A percentile compares a stretch with the other conserved stretches of the same genome.
Evolutionary conservation across 345 rosid genomes (phyloP).

Genomic region (Lumnitzera racemosa): DNA sequence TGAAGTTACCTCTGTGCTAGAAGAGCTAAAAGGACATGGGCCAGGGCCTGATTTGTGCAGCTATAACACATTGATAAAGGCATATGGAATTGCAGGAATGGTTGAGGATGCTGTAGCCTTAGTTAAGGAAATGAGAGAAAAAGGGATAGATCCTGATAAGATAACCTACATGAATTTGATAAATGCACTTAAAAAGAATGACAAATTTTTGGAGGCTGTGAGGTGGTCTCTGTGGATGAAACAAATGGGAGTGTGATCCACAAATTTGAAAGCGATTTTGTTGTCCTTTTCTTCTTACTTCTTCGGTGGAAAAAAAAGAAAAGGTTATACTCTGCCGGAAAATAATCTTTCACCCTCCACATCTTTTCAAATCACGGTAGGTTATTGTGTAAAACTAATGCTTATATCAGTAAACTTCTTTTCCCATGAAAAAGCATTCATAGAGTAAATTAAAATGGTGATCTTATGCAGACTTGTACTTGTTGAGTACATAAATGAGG

Average conservation of each 20-base stretch:
- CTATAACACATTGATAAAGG: slow-evolving; percentile 90
- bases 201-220: slow-evolving; percentile 75
- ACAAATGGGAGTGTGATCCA: slow-evolving; percentile 54
- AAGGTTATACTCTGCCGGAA: no score
- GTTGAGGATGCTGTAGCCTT: slow-evolving; percentile 75
- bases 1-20: slow-evolving; percentile 54
- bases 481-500: no score
- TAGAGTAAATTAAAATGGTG: no score
- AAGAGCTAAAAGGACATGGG: slow-evolving; percentile 55
- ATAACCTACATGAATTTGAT: slow-evolving; percentile 69
- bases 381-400: no score
- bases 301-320: not conserved
- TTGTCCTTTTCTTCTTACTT: not conserved
- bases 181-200: slow-evolving; percentile 63
- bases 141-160: slow-evolving; percentile 63
- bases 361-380: no score
- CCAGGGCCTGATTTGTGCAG: slow-evolving; percentile 72
- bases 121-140: slow-evolving; percentile 76
- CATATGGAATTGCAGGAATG: slow-evolving; percentile 92
- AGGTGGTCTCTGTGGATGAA: slow-evolving; percentile 98
- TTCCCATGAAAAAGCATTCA: no score
- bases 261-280: not conserved
- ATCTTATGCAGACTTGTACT: no score
- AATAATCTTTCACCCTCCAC: no score
- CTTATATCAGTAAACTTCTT: no score